Base-by-base conservation (phyloP, 2,329 filamentous ascomycete genomes). In the Sclerotinia nivalis region DNA sequence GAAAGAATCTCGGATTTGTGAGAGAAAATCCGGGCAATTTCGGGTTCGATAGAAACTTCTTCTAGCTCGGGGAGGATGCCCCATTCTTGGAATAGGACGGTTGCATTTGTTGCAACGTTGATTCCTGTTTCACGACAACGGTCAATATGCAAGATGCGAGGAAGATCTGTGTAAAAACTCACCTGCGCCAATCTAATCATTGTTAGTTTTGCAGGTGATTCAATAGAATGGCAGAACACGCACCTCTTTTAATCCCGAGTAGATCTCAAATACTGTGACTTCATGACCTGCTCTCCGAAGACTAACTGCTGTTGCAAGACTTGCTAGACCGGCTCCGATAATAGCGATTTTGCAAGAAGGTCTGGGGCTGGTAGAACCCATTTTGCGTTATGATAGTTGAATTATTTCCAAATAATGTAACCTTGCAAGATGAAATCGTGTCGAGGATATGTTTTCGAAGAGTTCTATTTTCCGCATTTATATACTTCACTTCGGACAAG, bases 1-100 rank as follows among this genome's bases (percentile, higher is more conserved):
- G 62, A 54, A 4, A 66, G 62, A 18, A 54, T 40, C 9, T 66
- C 18, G 12, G 31, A 52, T 28, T 66, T 55, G 47, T 66, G 49
- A 13, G 49, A 66, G 20, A 34, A 43, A 31, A 66, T 34, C 18
- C 20, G 40, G 2, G 47, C 49, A 25, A 52, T 43, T 25, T 54
- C 12, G 20, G 62, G 47, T 22, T 66, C 31, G 37, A 52, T 25
- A 12, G 62, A 52, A 6, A 54, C 62, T 54, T 25, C 47, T 52
- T 34, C 49, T 37, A 66, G 31, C 20, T 66, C n/a, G 5, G 47
- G 13, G 28, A 55, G 62, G 20, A 55, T 66, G 1, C 28, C 34
- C 49, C 62, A 66, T 52, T 54, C 47, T 40, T 43, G n/a, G 49
- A 52, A 54, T 4, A 66, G 31, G 13, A 52, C 10, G 10, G 47